A percentile compares a stretch with the other conserved stretches of the same genome.
Conservation (phyloP, 2,329 filamentous ascomycete species). For the Ilyonectria destructans region DNA sequence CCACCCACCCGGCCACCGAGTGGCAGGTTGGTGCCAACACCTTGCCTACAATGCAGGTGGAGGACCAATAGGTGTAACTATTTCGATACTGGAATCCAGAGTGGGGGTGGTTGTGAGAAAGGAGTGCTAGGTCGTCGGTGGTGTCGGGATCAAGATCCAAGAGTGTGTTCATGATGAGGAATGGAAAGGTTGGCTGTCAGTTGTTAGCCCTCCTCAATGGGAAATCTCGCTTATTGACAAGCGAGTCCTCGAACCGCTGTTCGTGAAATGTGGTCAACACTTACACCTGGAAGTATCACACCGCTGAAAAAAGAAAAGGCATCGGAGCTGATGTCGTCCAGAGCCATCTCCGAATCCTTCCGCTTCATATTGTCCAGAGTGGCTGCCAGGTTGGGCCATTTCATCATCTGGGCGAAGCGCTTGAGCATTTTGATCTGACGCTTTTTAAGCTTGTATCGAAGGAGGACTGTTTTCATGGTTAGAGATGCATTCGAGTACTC, state of each 20-base stretch:
- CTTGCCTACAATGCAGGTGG: conserved; percentile 81
- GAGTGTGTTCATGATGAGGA: conserved; percentile 84
- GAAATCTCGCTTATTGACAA: neutral
- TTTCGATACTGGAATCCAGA: conserved; percentile 84
- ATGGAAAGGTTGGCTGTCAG: conserved; percentile 74
- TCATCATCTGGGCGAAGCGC: conserved; percentile 80
- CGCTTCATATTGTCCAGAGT: conserved; percentile 76
- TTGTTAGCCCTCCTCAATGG: conserved; percentile 27
- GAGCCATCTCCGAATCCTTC: conserved; percentile 70
- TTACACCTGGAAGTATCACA: conserved; percentile 79
- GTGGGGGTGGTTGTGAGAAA: conserved; percentile 78
- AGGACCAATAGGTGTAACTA: conserved; percentile 84
- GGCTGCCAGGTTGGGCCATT: conserved; percentile 82
- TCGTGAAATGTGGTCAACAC: conserved; percentile 46
- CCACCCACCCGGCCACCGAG: conserved; percentile 82
- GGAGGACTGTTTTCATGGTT: conserved; percentile 62
- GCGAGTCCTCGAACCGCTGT: neutral
- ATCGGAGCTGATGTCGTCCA: conserved; percentile 77
- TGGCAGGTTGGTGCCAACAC: conserved; percentile 82
- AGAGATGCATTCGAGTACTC: neutral
- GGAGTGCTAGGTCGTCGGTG: conserved; percentile 75
- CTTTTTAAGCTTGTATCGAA: conserved; percentile 77
- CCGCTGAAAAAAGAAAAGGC: conserved; percentile 86
- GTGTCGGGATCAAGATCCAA: conserved; percentile 82
- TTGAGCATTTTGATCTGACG: conserved; percentile 79